Conservation (phyloP, 192 early-diverging fungal species). For the Cetraspora pellucida region DNA sequence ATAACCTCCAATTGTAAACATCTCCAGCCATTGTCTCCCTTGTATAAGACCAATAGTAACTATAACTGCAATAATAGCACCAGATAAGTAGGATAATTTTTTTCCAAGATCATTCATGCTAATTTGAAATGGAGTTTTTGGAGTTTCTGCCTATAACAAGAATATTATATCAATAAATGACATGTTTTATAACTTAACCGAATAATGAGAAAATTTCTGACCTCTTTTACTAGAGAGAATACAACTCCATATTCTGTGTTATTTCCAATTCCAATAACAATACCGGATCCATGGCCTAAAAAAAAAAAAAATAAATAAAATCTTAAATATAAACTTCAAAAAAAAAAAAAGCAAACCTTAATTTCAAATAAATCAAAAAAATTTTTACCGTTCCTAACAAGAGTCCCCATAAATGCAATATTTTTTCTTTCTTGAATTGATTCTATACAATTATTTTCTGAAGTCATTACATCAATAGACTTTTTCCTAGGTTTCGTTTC, state of each 20-base stretch:
- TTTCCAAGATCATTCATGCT: slow-evolving; percentile 96
- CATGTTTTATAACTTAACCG: slow-evolving; percentile 16
- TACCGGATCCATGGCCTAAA: slow-evolving; percentile 76
- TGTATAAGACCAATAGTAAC: slow-evolving; percentile 86
- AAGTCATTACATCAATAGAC: slow-evolving; percentile 52
- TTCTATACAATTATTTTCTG: slow-evolving; percentile 49
- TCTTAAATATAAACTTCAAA: background rate
- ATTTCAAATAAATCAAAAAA: background rate
- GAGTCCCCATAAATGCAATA: slow-evolving; percentile 94
- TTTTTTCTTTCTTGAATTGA: slow-evolving; percentile 77
- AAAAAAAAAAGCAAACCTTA: background rate
- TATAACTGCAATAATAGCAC: slow-evolving; percentile 82
- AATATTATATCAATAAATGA: background rate
- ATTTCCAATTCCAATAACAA: slow-evolving; percentile 88
- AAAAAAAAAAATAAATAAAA: background rate
- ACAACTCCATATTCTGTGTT: slow-evolving; percentile 95
- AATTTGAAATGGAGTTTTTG: slow-evolving; percentile 88
- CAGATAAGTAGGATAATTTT: slow-evolving; percentile 81
- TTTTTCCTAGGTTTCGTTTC: slow-evolving; percentile 85
- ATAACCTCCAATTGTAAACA: slow-evolving; percentile 91
- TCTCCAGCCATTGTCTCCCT: slow-evolving; percentile 87
- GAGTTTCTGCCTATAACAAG: slow-evolving; percentile 66
- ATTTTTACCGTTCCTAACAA: slow-evolving; percentile 75
- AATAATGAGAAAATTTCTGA: slow-evolving; percentile 34
- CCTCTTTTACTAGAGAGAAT: slow-evolving; percentile 91